Evolutionary conservation across 2,329 filamentous ascomycete species (phyloP).

Genomic region (Peltaster fructicola): DNA sequence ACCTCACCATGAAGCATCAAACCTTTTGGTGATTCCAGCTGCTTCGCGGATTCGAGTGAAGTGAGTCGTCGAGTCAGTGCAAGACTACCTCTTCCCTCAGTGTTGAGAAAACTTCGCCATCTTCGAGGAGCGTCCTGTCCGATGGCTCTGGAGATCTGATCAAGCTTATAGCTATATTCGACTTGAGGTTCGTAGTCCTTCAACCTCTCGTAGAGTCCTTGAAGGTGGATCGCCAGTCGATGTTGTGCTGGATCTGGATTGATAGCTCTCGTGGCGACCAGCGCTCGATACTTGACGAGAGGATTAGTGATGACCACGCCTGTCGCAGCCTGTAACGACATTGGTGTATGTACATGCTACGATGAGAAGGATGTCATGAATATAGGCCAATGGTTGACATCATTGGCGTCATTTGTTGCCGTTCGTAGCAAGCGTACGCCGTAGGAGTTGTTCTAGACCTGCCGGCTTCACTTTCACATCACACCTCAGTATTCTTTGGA

Average conservation of each 20-base stretch:
- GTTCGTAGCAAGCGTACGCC: too few relatives aligned
- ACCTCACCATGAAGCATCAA: conserved; percentile 68
- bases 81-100: conserved; percentile 36
- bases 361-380: too few relatives aligned
- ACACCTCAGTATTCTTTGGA: too few relatives aligned
- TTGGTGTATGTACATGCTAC: conserved; percentile 6
- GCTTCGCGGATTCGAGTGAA: conserved; percentile 51
- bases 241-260: conserved; percentile 40
- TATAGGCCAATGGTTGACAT: too few relatives aligned
- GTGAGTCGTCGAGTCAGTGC: conserved; percentile 53
- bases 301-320: conserved; percentile 44
- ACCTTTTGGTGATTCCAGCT: conserved; percentile 54
- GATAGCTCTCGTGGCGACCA: conserved; percentile 49
- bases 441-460: too few relatives aligned
- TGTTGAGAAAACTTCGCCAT: conserved; percentile 30
- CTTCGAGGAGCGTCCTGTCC: conserved; percentile 23
- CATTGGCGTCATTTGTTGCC: too few relatives aligned
- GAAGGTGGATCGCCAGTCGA: conserved; percentile 47
- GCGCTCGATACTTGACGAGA: conserved; percentile 55
- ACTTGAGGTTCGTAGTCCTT: conserved; percentile 61
- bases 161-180: conserved; percentile 50
- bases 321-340: conserved; percentile 12
- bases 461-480: too few relatives aligned
- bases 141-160: conserved; percentile 36
- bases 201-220: conserved; percentile 55